Evolutionary conservation across 2,329 filamentous ascomycete species (phyloP), one percentile per base, ranked within the genome.

Genomic region (Helotiales sp.): DNA sequence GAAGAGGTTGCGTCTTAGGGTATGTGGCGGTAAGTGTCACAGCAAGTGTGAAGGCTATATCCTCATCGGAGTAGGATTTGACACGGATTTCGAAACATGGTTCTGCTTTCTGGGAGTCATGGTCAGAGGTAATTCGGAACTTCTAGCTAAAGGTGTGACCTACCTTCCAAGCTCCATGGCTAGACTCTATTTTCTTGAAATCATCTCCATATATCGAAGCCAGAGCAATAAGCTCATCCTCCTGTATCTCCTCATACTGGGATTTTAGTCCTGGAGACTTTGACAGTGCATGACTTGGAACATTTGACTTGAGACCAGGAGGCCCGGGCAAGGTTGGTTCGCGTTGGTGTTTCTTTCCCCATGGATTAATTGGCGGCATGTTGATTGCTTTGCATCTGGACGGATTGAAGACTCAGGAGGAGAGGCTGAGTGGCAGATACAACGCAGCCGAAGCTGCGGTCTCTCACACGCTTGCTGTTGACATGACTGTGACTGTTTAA

Each of bases 141-240:
- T 49, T 17, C 15, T 8, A 2, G 8, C 7, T 46, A 17, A n/a
- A 24, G 19, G 15, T 51, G 2, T 24, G 29, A 74, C 79, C 69
- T 80, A 91, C 89, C 80, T 96, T 92, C 93, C 93, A 98, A 38
- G 92, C 93, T 65, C 84, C 81, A 44, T 74, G 81, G 59, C 86
- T 84, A 58, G 83, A 82, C 68, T 88, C 84, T 67, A 91, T 83
- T 71, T 88, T 85, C 66, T 88, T 81, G 70, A 91, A 97, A 70
- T 97, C 93, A 59, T 96, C 91, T 65, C 87, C 88, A 70, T 95
- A 98, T 50, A 98, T 96, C 40, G 93, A 90, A 68, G 89, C 82
- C 58, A 98, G 80, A 44, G 87, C 93, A 71, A 95, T 84, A 57
- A 96, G 81, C 76, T 98, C 95, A 71, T 96, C 90, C 68, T 89